Percentiles rank a stretch among this genome's conserved stretches.
These are phyloP conservation scores for Aciculoconidium aculeatum DNA, from an alignment of 805 yeast species.

Conservation along the genomic window DNA sequence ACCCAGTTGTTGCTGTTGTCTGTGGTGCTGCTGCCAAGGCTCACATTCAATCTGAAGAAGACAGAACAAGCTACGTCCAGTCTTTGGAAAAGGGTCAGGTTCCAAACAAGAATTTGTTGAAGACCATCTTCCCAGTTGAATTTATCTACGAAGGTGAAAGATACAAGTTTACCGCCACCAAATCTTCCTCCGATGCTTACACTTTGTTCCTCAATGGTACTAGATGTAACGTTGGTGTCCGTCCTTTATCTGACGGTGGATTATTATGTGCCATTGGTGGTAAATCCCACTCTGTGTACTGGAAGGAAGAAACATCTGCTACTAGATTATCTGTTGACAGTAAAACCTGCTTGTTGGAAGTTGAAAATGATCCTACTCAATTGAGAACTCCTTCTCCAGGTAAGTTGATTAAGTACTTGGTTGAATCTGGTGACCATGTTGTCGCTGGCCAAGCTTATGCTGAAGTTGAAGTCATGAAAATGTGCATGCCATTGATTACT, in stretches of 20 bases:
- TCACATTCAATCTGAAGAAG: constrained; percentile 67
- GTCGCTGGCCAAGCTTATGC: constrained; percentile 91
- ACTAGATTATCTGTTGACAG: constrained; percentile 93
- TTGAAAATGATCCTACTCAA: constrained; percentile 97
- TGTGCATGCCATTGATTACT: constrained; percentile 97
- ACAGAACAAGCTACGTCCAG: constrained; percentile 59
- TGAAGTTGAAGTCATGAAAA: constrained; percentile 99
- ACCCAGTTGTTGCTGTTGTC: constrained; percentile 79
- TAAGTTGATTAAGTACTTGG: constrained; percentile 86
- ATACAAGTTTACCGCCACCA: constrained; percentile 93
- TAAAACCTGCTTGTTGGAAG: constrained; percentile 89
- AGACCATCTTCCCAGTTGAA: constrained; percentile 87
- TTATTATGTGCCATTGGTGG: constrained; percentile 83
- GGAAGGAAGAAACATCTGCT: constrained; percentile 96
- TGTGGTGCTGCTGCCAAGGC: constrained; percentile 99
- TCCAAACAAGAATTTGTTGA: constrained; percentile 72
- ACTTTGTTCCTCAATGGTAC: constrained; percentile 92
- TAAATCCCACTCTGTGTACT: constrained; percentile 89
- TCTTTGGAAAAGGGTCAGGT: constrained; percentile 96
- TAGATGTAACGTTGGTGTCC: constrained; percentile 79
- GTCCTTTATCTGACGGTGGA: constrained; percentile 93
- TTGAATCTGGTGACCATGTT: constrained; percentile 93
- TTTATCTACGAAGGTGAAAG: constrained; percentile 92
- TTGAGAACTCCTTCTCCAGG: constrained; percentile 99
- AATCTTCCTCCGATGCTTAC: constrained; percentile 79